Evolutionary conservation across 2,329 filamentous ascomycete genomes (phyloP), one percentile per base, ranked within the genome.

Genomic region (Trichoderma lentiforme): DNA sequence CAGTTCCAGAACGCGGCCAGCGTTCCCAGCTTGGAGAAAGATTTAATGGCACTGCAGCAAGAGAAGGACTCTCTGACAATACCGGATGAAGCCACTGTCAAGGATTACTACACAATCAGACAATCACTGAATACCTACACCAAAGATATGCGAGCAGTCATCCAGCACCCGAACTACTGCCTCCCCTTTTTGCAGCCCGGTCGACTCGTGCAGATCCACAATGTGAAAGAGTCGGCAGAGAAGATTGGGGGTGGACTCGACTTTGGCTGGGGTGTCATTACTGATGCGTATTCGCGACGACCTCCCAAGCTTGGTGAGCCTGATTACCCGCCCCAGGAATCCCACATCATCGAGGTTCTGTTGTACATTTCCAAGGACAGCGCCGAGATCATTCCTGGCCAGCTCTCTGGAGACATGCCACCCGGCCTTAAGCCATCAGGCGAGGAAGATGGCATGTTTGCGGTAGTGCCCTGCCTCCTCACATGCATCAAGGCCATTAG

Each of bases 1-100:
- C 96, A 99, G 81, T 99, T 99, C 83, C 96, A 99, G 81, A 98
- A 97, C 77, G 93, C 93, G 2, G 93, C 95, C 12, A 94, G 92
- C 76, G 94, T 98, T 9, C 92, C 93, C 24, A 86, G 87, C 14
- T 83, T 98, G 26, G 96, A 99, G 82, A 93, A 93, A 80, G 91
- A 97, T 75, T 84, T 98, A 73, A 89, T 90, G 79, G 87, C 92
- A 61, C 83, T 98, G 36, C 94, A 98, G 80, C 88, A 89, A 73
- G 89, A 95, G 80, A 89, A 90, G 73, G 89, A 92, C 66, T 87
- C 86, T 60, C 90, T 95, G 82, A 84, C 88, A 63, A 97, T 99
- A 74, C 86, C 92, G 0, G 94, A 98, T 78, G 96, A 99, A 82
- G 86, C 88, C 5, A 94, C 91, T 0, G 92, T 99, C 80, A 94